A percentile compares a stretch with the other conserved stretches of the same genome.
phyloP scores from a whole-genome alignment of 2,329 filamentous ascomycete genomes.

The Colletotrichum sp. region DNA sequence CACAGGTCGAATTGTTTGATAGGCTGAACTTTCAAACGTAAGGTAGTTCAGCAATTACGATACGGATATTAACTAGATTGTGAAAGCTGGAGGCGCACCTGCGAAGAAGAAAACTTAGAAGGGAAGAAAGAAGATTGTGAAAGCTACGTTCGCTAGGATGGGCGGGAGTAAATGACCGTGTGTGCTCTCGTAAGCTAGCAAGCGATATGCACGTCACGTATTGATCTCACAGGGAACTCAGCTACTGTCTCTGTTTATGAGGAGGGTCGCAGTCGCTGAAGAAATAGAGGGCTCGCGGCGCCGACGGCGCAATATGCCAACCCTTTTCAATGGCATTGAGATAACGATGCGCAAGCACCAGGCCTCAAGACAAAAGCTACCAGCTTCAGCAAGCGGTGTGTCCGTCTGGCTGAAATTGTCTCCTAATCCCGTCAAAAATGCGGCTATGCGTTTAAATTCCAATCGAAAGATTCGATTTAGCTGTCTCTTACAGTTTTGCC shows the following conservation, averaged over 20 bases:
- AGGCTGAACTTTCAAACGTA: too few species aligned
- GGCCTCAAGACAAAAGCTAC: not conserved
- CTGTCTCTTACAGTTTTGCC: fast-evolving
- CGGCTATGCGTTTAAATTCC: not conserved
- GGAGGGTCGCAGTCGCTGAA: not conserved
- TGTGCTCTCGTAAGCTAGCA: not conserved
- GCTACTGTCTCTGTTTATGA: not conserved
- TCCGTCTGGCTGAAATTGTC: not conserved
- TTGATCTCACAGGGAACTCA: not conserved
- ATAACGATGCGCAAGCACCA: not conserved
- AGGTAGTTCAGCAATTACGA: too few species aligned
- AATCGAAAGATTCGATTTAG: too few species aligned
- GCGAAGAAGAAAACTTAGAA: too few species aligned
- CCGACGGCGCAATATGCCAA: not conserved
- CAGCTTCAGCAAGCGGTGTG: not conserved
- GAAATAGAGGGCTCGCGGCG: not conserved
- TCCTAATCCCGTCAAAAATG: not conserved
- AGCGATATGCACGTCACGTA: not conserved
- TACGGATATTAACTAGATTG: too few species aligned
- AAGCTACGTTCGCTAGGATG: too few species aligned
- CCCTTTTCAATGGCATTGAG: not conserved
- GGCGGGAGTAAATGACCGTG: too few species aligned
- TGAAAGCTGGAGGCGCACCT: too few species aligned
- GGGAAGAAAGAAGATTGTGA: too few species aligned
- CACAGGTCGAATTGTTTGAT: too few species aligned